Base-by-base conservation (phyloP, 352 stramenopile genomes). In the Plasmopara muralis region DNA sequence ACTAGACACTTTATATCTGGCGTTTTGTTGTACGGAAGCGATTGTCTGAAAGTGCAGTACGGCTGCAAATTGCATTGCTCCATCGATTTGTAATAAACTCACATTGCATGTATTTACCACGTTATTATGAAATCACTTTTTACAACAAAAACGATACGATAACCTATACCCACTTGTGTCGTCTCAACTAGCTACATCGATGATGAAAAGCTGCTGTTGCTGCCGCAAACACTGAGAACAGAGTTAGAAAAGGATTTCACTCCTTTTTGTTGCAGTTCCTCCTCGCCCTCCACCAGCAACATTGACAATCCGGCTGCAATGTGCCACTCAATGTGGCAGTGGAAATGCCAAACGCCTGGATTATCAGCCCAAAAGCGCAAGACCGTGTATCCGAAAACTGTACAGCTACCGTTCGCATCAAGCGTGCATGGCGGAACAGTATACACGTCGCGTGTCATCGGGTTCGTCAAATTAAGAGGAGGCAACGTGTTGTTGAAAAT, bases 281-380 rank as follows among this genome's bases (percentile, higher is more conserved):
- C 41, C 31, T 64, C 55, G 0, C 60, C 55, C 8, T 64, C 60
- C 16, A 68, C 60, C 4, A 68, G 14, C 20, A 25, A 25, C 20
- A 25, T 25, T 25, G 20, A 25, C 20, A 25, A 25, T 25, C 66
- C 67, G n/a, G 45, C 53, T 18, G 45, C 60, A 43, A 72, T 30
- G 43, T 74, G 61, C 51, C 57, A 70, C 2, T 70, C 61, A 20
- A 74, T 66, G 45, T 77, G 68, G 50, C 68, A 74, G 50, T 77
- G 68, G 16, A 77, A 13, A 40, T 70, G 50, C 61, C 64, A 77
- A 3, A 62, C 68, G 2, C 68, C 61, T 5, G 57, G 47, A 40
- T 64, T 74, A 55, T 74, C 54, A 1, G 64, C 57, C 12, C 43
- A 55, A 31, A 77, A 65, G 6, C 62, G 68, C 20, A 77, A 53